Evolutionary conservation across 176 grass and related monocot genomes (phyloP), one percentile per base, ranked within the genome.

Genomic region (Pharus latifolius): DNA sequence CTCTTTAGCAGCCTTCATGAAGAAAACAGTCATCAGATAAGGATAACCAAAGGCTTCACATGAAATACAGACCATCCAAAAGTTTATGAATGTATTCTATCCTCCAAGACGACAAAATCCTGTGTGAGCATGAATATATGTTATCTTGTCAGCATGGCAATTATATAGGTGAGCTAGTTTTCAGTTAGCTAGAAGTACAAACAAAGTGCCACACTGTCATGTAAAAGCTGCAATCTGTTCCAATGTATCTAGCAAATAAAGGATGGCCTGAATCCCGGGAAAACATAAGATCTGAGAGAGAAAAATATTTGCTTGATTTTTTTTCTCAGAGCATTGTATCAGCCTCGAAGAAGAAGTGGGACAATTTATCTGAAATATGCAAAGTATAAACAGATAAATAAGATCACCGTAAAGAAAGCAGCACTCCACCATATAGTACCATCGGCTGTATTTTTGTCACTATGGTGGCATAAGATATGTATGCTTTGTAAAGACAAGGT

Each of bases 1-100:
- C 61, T 87, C 83, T 69, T 78, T 88, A 56, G 70, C 37, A 79
- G 54, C 82, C 92, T 91, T 85, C 16, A 50, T 26, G 77, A 48
- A 27, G 4, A 7, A 73, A 29, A 43, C 17, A 60, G 24, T 42
- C 63, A 87, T 80, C 41, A 84, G 63, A 48, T 45, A 17, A 33
- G 32, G 49, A 74, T 24, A 80, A 58, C 56, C 30, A 44, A 70
- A 82, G 33, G 27, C 35, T 67, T 56, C 4, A 66, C 23, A 51
- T 34, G 68, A 70, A 43, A 75, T 30, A 75, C 13, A 40, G 35
- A 58, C 72, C 44, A 34, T 73, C 41, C 10, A 42, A 57, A 55
- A 32, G 10, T 29, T 53, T 61, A 23, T 67, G 24, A 33, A 57
- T 37, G 29, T 57, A 44, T 37, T 11, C 20, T 43, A 73, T 13